Percentiles rank a stretch among this genome's conserved stretches.
Evolutionary conservation across 164 flowering plant genomes (phyloP).

Genomic region (Berberis vulgaris): DNA sequence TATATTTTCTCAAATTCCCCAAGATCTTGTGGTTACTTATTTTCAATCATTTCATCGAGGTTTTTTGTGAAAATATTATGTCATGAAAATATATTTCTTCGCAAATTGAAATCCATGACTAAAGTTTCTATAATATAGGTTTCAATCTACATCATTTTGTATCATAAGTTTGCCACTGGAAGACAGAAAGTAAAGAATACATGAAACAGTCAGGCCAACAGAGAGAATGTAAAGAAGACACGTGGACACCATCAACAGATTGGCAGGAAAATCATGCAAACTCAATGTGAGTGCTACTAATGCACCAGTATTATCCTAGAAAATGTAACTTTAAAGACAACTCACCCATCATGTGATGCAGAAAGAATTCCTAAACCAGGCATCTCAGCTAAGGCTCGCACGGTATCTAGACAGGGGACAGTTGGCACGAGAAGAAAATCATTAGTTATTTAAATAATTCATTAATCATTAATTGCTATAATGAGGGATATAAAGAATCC

Average conservation of each 20-base stretch:
- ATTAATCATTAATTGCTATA: neutral
- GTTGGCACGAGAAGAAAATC: conserved; percentile 3
- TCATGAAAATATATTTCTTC: no score
- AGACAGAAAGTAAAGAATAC: no score
- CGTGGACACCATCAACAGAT: neutral
- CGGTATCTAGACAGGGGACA: conserved; percentile 63
- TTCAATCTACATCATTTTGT: no score
- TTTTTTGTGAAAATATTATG: no score
- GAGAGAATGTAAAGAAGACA: no score
- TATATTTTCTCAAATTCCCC: no score
- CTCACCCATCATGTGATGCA: conserved; percentile 98
- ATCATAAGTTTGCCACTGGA: no score
- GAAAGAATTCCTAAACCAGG: conserved; percentile 85
- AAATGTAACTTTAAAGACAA: neutral
- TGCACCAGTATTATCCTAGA: neutral
- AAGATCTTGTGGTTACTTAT: no score
- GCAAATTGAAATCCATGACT: no score
- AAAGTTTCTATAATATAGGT: no score
- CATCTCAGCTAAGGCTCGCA: conserved; percentile 80
- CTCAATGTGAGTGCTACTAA: neutral
- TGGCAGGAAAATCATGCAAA: neutral
- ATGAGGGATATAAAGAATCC: neutral
- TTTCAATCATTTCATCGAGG: no score
- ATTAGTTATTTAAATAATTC: neutral
- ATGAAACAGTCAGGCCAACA: no score